Evolutionary conservation across 192 early-diverging fungal genomes (phyloP), one percentile per base, ranked within the genome.

Genomic region (Coemansia sp.): DNA sequence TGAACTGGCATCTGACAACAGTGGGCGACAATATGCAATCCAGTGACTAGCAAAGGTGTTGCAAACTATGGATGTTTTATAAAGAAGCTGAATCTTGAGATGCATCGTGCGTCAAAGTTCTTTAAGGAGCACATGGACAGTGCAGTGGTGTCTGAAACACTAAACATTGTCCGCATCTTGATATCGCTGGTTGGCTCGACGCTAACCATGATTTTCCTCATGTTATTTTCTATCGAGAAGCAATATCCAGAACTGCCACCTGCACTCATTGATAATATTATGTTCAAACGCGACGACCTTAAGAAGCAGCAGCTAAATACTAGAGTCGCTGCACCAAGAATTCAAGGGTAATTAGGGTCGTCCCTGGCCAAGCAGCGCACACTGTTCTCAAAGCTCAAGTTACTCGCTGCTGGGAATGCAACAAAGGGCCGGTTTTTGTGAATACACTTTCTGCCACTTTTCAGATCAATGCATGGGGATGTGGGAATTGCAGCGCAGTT

Each of bases 231-330:
- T 10, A 66, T 97, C 67, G 92, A 90, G 82, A 91, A 94, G 60
- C 82, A 89, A 63, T 99, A 91, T 77, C 92, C 93, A 8, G 96
- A 99, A 71, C 66, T 96, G 42, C 95, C 94, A 5, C 64, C 97
- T n/a, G 83, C 85, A 23, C 88, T 95, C 75, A 85, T 98, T n/a
- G 94, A 98, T 76, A 91, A 95, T 70, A 82, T 97, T 28, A 72
- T 98, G 54, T 68, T 76, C 44, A 91, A 88, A 71, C 83, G 96
- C 58, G 95, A 98, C 77, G 96, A 99, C 72, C 74, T 98, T 68
- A 93, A 97, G 47, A 89, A 89, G 72, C 80, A 86, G 37, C 84
- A 86, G 58, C 73, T 94, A 52, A 94, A 89, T 69, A 91, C 92
- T 55, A 88, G 93, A 95, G 62, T 86, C 85, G 12, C 87, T 90